Evolutionary conservation across 495 filamentous ascomycete genomes (phyloP), one percentile per base, ranked within the genome.

Genomic region (Geopyxis carbonaria): DNA sequence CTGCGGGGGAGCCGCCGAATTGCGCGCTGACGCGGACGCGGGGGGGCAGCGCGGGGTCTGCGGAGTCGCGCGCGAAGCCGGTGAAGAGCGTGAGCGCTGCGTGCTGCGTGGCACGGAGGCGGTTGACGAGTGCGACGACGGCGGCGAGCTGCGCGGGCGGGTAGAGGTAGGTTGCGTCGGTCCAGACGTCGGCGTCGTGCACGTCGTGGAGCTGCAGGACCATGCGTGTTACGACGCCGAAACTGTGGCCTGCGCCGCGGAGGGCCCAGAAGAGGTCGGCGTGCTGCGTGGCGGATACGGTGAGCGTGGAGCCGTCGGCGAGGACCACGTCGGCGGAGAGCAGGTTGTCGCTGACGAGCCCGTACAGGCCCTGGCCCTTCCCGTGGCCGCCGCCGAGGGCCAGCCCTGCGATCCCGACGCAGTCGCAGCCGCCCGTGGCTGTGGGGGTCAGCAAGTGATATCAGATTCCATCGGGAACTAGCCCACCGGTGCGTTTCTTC

Each of bases 391-490:
- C 61, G 21, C 59, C 58, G 9, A 62, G 47, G 7, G 50, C 44
- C 2, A 43, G 34, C 4, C 61, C 60, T n/a, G n/a, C n/a, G n/a
- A 61, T 51, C 43, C 66, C 62, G 22, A 68, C 65, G 48, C 72
- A 76, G 45, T 72, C 62, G 35, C 69, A 71, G 4, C 55, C 59
- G 29, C 71, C 71, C 14, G 69, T 70, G 0, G 67, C 64, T 53
- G 51, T 51, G 44, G 48, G 19, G 34, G 11, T 16, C 31, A 15
- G 7, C 31, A 7, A 16, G 6, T 16, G 11, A 33, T 16, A 7
- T 7, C 31, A 15, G 31, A 33, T 33, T 16, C 31, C 14, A 33
- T 14, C n/a, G 31, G 18, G 6, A 33, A 5, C 11, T 29, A 4
- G 46, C 50, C 32, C 16, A 57, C 60, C 53, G 21, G 63, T 58